Base-by-base conservation (phyloP, 208 protist genomes). In the Trypanosoma theileri region DNA sequence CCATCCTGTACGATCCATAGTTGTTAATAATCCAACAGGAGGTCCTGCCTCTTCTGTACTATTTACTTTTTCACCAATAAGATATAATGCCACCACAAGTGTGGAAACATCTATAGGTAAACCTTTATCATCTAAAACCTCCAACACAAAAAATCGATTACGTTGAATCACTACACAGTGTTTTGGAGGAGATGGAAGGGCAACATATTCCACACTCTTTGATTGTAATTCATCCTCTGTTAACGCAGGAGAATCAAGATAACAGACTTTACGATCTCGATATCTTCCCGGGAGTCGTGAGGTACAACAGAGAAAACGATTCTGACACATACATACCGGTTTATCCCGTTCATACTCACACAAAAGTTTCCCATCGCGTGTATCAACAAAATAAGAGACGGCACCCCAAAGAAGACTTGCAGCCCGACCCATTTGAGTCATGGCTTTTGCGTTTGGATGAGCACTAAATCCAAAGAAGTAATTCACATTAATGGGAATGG, bases 401-500 rank as follows among this genome's bases (percentile, higher is more conserved):
- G 80, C 80, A 22, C 66, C 80, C n/a, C 65, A 28, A 14, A 84
- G 60, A 21, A 85, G 42, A 51, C 75, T 65, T 24, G 80, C 77
- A 19, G 80, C 80, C 21, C 78, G 73, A 24, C 75, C 73, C 26
- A 75, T 28, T 46, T 82, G 77, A 35, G 66, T 60, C 58, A 75
- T 70, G 24, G 55, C 56, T 17, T 26, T 4, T 12, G 12, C n/a
- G 2, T 63, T 51, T 42, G 77, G 77, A 26, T 85, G 63, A 4
- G 66, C 40, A 26, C 73, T 71, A n/a, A 85, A 83, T 4, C 48
- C 40, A 59, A 82, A 85, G 46, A 85, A 85, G 44, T 83, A 85
- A 45, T 85, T 85, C 28, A 85, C 77, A 58, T 85, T 80, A n/a
- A 83, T 72, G 16, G 78, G 59, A 41, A 83, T 76, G n/a, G 78